phyloP scores from a whole-genome alignment of 2,329 filamentous ascomycete genomes.

The Fusarium coicis region DNA sequence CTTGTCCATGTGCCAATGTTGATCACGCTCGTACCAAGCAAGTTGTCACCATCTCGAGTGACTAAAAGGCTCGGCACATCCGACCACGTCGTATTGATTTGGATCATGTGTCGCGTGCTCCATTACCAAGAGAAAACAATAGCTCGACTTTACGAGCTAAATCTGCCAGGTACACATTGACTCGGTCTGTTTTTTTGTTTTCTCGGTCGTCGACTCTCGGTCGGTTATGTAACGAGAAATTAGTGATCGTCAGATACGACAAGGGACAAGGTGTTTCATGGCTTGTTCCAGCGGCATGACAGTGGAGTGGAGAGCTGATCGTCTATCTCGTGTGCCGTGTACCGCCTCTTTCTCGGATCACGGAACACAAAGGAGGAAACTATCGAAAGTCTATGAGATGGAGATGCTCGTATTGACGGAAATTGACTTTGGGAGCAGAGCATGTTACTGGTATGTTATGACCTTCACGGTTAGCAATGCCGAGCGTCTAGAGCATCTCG shows the following conservation, averaged over 20 bases:
- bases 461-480: constrained; percentile 1
- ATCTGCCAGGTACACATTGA: not conserved
- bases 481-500: not conserved
- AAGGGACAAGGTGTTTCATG: constrained; percentile 5
- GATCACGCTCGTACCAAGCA: not conserved
- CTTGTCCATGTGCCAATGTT: constrained; percentile 7
- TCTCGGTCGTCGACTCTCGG: not conserved
- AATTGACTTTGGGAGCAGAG: constrained; percentile 1
- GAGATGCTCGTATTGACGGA: constrained; percentile 18
- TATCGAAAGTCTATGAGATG: not conserved
- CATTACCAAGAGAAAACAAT: constrained; percentile 6
- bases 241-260: constrained; percentile 13
- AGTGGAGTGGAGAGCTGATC: not conserved
- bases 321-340: constrained; percentile 11
- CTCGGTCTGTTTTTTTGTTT: not conserved
- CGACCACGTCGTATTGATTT: constrained; percentile 3
- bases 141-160: not conserved
- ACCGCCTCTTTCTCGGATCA: not conserved
- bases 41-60: not conserved
- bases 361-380: not conserved
- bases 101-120: constrained; percentile 25
- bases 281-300: not conserved
- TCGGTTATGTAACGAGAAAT: constrained; percentile 7
- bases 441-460: constrained; percentile 4
- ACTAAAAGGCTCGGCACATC: constrained; percentile 7